Base-by-base conservation (phyloP, 1,139 yeast species). In the Arxiozyma bovina region DNA sequence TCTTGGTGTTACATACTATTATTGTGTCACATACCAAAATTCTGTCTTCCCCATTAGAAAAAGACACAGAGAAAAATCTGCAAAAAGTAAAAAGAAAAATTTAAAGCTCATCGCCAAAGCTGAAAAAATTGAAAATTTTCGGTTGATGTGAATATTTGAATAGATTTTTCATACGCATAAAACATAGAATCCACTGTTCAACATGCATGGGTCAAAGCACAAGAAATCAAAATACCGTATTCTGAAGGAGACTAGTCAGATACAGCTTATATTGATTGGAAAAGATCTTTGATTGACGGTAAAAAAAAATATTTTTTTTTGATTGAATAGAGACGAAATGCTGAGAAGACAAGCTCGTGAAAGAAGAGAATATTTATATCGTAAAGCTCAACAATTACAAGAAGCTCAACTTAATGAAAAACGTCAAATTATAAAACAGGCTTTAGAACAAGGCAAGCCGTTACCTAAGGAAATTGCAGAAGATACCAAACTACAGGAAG, bases 321-420 rank as follows among this genome's bases (percentile, higher is more conserved):
- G 6, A 3, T 42, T 18, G 8, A 18, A 42, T 42, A 18, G 22
- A 42, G 22, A 8, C 23, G 57, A 21, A 22, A 77, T 77, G 96
- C 76, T 89, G 58, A 81, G 99, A 73, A 83, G 87, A 75, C 96
- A 90, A 68, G 96, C 97, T 21, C 83, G 98, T 74, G 97, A 91
- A 70, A 81, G 98, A 75, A 81, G 96, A 72, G 98, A 93, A 66
- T 93, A 90, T 65, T 77, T 91, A 47, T 93, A 88, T 74, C 79
- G 91, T 54, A 90, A 91, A 68, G 87, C 96, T 0, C 81, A 88
- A 49, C 95, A 89, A 67, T 78, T 91, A 42, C 96, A 94, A 70
- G 98, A 93, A 61, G 86, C 96, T 20, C 82, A 87, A 42, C 78
- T 87, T 49, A 84, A 87, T 21, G 93, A 88, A 65, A 91, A 91